These are phyloP conservation scores for Serendipita sp. DNA, from an alignment of 768 basidiomycete species.

Conservation along the genomic window DNA sequence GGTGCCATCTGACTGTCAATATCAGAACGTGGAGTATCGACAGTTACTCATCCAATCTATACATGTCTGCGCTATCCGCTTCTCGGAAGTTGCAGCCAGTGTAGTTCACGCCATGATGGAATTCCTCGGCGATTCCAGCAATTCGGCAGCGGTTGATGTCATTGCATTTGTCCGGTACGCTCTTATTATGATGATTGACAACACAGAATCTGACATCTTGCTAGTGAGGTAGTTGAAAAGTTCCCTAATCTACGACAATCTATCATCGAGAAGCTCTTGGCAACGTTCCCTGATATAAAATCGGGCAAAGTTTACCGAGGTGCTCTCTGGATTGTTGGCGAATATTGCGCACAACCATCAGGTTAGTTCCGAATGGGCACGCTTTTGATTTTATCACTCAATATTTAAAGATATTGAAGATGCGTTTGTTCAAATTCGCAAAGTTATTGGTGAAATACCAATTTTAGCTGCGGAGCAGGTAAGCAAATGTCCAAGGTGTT, in stretches of 20 bases:
- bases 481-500: conserved; percentile 7
- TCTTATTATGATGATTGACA: conserved; percentile 23
- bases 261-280: conserved; percentile 72
- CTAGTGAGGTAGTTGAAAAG: conserved; percentile 89
- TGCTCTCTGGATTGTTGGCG: conserved; percentile 95
- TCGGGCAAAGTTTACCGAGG: conserved; percentile 95
- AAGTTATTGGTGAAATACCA: conserved; percentile 90
- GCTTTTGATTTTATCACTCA: background rate
- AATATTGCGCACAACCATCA: conserved; percentile 54
- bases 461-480: conserved; percentile 83
- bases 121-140: conserved; percentile 87
- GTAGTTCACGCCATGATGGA: conserved; percentile 91
- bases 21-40: conserved; percentile 79
- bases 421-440: conserved; percentile 62
- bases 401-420: conserved; percentile 39
- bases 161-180: conserved; percentile 60
- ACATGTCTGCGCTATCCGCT: conserved; percentile 88
- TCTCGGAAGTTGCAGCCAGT: conserved; percentile 90
- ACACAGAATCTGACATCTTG: conserved; percentile 15
- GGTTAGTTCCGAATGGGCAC: conserved; percentile 16
- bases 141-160: conserved; percentile 88
- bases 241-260: conserved; percentile 74
- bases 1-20: background rate
- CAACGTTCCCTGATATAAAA: conserved; percentile 73
- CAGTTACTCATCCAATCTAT: conserved; percentile 95